Percentiles rank a stretch among this genome's conserved stretches.
phyloP scores from a whole-genome alignment of 2,329 filamentous ascomycete species.

The Ascochyta koolunga region DNA sequence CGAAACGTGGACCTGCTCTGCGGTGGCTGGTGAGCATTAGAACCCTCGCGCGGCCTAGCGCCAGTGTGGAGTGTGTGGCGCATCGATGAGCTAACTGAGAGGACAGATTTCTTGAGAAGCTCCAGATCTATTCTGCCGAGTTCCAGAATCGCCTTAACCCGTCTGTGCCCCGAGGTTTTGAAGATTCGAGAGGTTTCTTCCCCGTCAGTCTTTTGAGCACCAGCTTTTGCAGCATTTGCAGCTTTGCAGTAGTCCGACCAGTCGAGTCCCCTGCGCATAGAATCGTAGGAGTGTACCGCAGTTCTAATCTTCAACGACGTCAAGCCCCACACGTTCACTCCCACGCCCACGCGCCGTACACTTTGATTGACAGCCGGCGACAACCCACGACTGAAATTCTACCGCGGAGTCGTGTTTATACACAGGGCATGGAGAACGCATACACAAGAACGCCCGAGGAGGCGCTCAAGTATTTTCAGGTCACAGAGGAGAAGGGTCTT shows the following conservation, averaged over 20 bases:
- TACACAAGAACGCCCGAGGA: slow-evolving; percentile 58
- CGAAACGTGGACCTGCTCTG: slow-evolving; percentile 16
- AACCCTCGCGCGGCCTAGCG: slow-evolving; percentile 9
- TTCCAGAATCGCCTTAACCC: slow-evolving; percentile 15
- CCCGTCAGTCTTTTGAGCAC: slow-evolving; percentile 1
- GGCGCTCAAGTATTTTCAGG: slow-evolving; percentile 59
- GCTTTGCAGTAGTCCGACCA: slow-evolving; percentile 9
- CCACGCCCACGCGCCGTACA: slow-evolving; percentile 1
- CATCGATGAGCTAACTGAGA: slow-evolving; percentile 22
- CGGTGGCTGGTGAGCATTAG: slow-evolving; percentile 14
- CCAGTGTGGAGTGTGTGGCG: slow-evolving; percentile 18
- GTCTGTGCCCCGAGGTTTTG: slow-evolving; percentile 6
- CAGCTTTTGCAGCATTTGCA: slow-evolving; percentile 3
- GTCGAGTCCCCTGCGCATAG: slow-evolving; percentile 11
- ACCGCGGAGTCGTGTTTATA: background rate
- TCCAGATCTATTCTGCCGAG: slow-evolving; percentile 16
- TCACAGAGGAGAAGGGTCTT: slow-evolving; percentile 58
- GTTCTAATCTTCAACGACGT: slow-evolving; percentile 8
- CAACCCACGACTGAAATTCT: background rate
- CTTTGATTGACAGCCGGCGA: background rate
- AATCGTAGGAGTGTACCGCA: slow-evolving; percentile 2
- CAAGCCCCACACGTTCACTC: slow-evolving; percentile 14
- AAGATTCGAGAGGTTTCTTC: slow-evolving; percentile 10
- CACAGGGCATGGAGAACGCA: slow-evolving; percentile 58
- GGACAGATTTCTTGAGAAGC: slow-evolving; percentile 33